Evolutionary conservation across 2,329 filamentous ascomycete species (phyloP).

Genomic region (Trichoderma asperellum): DNA sequence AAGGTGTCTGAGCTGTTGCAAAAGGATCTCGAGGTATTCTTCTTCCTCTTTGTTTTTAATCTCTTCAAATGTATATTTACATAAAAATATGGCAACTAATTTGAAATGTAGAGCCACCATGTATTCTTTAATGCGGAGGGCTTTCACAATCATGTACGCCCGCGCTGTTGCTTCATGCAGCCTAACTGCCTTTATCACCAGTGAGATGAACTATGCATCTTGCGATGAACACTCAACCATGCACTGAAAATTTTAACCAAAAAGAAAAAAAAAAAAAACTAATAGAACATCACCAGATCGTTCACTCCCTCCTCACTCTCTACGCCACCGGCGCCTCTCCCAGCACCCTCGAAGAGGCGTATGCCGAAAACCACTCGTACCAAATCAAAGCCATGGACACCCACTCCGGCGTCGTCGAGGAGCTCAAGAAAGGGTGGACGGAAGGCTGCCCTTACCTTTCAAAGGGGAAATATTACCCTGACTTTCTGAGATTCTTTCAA

Average conservation of each 20-base stretch:
- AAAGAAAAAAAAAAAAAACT: background rate
- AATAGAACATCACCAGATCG: slow-evolving; percentile 51
- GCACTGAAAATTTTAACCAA: background rate
- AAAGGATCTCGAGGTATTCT: slow-evolving; percentile 66
- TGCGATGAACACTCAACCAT: background rate
- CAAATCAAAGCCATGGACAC: slow-evolving; percentile 60
- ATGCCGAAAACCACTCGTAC: slow-evolving; percentile 66
- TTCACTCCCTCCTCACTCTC: slow-evolving; percentile 74
- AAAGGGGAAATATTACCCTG: slow-evolving; percentile 64
- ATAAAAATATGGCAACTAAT: background rate
- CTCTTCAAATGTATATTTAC: no score
- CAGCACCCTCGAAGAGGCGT: slow-evolving; percentile 63
- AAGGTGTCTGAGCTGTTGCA: slow-evolving; percentile 72
- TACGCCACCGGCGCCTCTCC: slow-evolving; percentile 74
- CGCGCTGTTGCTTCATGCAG: background rate
- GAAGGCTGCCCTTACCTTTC: slow-evolving; percentile 65
- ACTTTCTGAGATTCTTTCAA: slow-evolving; percentile 79
- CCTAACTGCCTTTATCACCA: background rate
- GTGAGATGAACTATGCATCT: background rate
- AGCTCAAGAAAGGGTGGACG: slow-evolving; percentile 58
- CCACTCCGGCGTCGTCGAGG: slow-evolving; percentile 55
- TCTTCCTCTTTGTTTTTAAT: no score
- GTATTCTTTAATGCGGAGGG: slow-evolving; percentile 77
- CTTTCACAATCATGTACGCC: slow-evolving; percentile 77
- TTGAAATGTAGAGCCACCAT: slow-evolving; percentile 57